These are phyloP conservation scores for Chloris gayana DNA, from an alignment of 176 grass and related monocot species.

Conservation along the genomic window DNA sequence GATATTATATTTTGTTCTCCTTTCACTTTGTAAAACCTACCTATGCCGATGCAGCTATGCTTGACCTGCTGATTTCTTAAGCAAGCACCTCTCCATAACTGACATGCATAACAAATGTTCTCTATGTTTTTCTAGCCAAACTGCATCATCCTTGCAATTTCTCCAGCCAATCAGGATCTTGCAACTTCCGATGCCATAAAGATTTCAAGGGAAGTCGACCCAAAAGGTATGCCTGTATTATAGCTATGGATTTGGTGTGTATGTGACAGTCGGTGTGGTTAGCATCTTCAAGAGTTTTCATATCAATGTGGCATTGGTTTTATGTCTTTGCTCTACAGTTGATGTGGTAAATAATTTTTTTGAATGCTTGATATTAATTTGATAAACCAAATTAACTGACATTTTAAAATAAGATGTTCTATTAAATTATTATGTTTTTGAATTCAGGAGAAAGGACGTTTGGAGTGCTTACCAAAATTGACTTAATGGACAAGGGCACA, in stretches of 20 bases:
- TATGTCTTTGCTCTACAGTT: neutral
- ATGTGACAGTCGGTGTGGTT: neutral
- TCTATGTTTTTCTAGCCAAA: neutral
- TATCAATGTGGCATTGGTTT: slow-evolving; percentile 7
- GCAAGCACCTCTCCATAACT: no score
- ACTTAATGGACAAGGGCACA: slow-evolving; percentile 99
- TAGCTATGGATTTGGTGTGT: neutral
- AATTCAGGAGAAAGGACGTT: slow-evolving; percentile 92
- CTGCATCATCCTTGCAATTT: slow-evolving; percentile 88
- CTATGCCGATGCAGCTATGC: no score
- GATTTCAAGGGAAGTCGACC: slow-evolving; percentile 96
- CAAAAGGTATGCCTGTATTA: slow-evolving; percentile 71
- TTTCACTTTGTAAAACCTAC: slow-evolving; percentile 7
- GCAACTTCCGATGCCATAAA: slow-evolving; percentile 99
- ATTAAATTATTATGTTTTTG: slow-evolving; percentile 16
- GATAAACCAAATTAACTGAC: neutral
- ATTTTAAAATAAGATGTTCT: neutral
- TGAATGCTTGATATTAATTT: neutral
- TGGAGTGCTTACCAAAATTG: slow-evolving; percentile 98
- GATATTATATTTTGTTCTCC: neutral
- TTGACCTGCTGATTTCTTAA: no score
- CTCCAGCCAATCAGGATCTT: slow-evolving; percentile 99
- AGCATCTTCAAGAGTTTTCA: neutral
- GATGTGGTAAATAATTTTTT: slow-evolving; percentile 2
- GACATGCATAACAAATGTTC: no score